Evolutionary conservation across 2,329 filamentous ascomycete genomes (phyloP), one percentile per base, ranked within the genome.

Genomic region (Trichophaea hybrida): DNA sequence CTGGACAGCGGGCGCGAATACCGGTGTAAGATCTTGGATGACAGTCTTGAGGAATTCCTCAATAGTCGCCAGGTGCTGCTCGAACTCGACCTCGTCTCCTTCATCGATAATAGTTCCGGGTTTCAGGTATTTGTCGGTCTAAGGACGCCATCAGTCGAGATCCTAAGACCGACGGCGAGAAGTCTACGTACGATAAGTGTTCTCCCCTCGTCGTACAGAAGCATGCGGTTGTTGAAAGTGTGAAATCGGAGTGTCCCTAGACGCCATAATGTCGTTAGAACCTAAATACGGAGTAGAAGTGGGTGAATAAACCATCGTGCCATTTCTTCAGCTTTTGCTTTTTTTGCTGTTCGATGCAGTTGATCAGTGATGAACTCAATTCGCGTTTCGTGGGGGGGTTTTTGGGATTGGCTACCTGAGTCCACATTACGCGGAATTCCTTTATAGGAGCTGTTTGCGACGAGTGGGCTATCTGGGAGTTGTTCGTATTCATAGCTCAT

Each of bases 241-340:
- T 68, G 67, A 44, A 66, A 66, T 12, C 67, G 65, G 17, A 68
- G 65, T 43, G 64, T 63, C 15, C 64, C 64, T 66, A 38, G n/a
- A 24, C 3, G 24, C 24, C 24, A 7, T 32, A 10, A 32, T 15
- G 2, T 49, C 12, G n/a, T 15, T 33, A 49, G 33, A 46, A 31
- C 31, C n/a, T 17, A 32, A 13, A 24, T 51, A 6, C n/a, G 48
- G 12, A 12, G n/a, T 13, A 32, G 48, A 32, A 38, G 12, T 38
- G 46, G 8, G 13, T 13, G 24, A 4, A 17, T 15, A 46, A 61
- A 59, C 67, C 67, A 58, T 68, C 67, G 46, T 68, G 67, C 67
- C 67, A 68, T 60, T 67, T 67, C 57, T 68, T 68, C 15, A 68
- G 64, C 52, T 68, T 68, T 56, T 68, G 67, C 57, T 68, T 64